These are phyloP conservation scores for Wakefieldia striispora DNA, from an alignment of 768 basidiomycete species.

Conservation along the genomic window DNA sequence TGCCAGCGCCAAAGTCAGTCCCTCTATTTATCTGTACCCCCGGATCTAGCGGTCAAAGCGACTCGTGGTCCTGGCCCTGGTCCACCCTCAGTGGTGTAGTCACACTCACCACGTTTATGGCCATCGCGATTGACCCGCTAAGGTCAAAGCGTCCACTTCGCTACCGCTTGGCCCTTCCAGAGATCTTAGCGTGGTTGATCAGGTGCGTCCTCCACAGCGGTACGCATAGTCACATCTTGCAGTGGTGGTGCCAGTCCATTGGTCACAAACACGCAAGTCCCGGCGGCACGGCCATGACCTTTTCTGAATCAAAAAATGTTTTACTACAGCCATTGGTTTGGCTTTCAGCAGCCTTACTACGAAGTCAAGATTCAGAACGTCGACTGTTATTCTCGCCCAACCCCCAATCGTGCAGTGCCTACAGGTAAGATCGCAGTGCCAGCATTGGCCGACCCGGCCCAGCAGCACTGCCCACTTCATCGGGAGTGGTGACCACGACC, in stretches of 20 bases:
- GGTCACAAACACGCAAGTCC: not conserved
- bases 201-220: not conserved
- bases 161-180: not conserved
- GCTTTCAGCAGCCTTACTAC: too few species aligned
- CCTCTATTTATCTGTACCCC: constrained; percentile 10
- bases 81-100: not conserved
- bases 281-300: not conserved
- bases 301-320: too few species aligned
- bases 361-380: too few species aligned
- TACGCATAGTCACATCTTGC: not conserved
- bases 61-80: not conserved
- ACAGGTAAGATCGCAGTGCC: too few species aligned
- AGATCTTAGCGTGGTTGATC: not conserved
- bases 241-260: not conserved
- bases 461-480: too few species aligned
- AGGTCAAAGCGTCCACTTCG: constrained; percentile 14
- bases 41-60: constrained; percentile 10
- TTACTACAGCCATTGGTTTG: too few species aligned
- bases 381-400: too few species aligned
- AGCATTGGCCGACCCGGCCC: too few species aligned
- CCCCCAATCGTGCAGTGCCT: too few species aligned
- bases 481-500: too few species aligned
- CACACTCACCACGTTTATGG: constrained; percentile 15
- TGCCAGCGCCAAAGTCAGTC: not conserved
- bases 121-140: constrained; percentile 10